Evolutionary conservation across 345 rosid genomes (phyloP), one percentile per base, ranked within the genome.

Genomic region (Gossypium turneri): DNA sequence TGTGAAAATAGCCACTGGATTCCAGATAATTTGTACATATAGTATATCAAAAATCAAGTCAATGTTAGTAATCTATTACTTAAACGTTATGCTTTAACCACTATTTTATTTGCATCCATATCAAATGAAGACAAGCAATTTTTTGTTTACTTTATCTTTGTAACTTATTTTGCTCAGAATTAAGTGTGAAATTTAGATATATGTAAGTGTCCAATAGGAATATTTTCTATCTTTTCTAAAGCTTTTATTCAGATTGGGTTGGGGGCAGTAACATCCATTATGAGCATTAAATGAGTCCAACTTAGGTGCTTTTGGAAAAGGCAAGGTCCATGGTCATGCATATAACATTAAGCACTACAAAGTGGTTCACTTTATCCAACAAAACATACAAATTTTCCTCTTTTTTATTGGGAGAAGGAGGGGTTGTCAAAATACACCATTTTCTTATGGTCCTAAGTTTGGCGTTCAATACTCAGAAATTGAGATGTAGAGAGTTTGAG

Each of bases 221-320:
- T 4, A 8, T 11, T 12, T 12, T 59, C 63, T 22, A 58, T 24
- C 4, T 12, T 61, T 29, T 61, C 44, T 29, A 15, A 61, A 27
- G 3, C 7, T 27, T 15, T 27, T 27, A 27, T 15, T 25, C 12
- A 61, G 29, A 61, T 61, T 27, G 15, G 66, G 44, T 6, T 52
- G 57, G 57, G 57, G 41, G 41, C 6, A 34, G 41, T 17, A 7
- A 16, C 9, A 6, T 19, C 19, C 38, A 12, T 45, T 67, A 1
- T 24, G 47, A 45, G 29, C 27, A 7, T 22, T 3, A 20, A 66
- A 20, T 66, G 29, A 66, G n/a, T 45, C 50, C 8, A 25, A 11
- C 51, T 20, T 66, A 44, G 70, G 29, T 62, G 20, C 67, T 34
- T 34, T 62, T 34, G 67, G 47, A 62, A 38, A 62, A 62, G 34